Evolutionary conservation across 2,329 filamentous ascomycete species (phyloP).

Genomic region (Nothopassalora personata): DNA sequence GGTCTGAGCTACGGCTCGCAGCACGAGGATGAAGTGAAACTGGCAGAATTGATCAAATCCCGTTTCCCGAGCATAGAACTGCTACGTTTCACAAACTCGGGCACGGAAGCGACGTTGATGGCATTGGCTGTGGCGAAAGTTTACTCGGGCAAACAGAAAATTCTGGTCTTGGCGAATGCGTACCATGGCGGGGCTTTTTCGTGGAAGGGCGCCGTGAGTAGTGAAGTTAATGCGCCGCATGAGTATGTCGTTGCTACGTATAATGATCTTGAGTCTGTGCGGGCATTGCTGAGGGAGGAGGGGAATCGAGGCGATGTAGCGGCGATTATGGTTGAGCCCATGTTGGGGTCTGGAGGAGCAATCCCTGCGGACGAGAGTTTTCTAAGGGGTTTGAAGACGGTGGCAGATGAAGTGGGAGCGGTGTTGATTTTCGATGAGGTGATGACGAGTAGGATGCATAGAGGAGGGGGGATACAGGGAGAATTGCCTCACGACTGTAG

Average conservation of each 20-base stretch:
- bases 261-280: constrained; percentile 53
- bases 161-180: constrained; percentile 48
- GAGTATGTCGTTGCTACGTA: constrained; percentile 59
- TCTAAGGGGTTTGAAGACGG: constrained; percentile 46
- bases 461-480: constrained; percentile 42
- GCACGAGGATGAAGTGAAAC: constrained; percentile 47
- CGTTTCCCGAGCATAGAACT: constrained; percentile 51
- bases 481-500: constrained; percentile 40
- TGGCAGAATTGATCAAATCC: constrained; percentile 49
- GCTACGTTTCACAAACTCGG: constrained; percentile 60
- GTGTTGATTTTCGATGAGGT: constrained; percentile 67
- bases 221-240: constrained; percentile 36
- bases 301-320: constrained; percentile 44
- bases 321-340: constrained; percentile 60
- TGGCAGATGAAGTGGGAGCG: constrained; percentile 47
- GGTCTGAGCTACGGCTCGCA: constrained; percentile 55
- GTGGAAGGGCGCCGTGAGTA: constrained; percentile 21
- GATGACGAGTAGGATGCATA: constrained; percentile 58
- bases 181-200: constrained; percentile 54
- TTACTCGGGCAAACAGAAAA: constrained; percentile 43
- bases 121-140: constrained; percentile 52
- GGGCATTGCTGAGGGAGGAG: constrained; percentile 32
- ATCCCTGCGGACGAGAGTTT: constrained; percentile 50
- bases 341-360: constrained; percentile 60
- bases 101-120: constrained; percentile 60